Conservation (phyloP, 179 eudicot genomes). For the Patellifolia procumbens region DNA sequence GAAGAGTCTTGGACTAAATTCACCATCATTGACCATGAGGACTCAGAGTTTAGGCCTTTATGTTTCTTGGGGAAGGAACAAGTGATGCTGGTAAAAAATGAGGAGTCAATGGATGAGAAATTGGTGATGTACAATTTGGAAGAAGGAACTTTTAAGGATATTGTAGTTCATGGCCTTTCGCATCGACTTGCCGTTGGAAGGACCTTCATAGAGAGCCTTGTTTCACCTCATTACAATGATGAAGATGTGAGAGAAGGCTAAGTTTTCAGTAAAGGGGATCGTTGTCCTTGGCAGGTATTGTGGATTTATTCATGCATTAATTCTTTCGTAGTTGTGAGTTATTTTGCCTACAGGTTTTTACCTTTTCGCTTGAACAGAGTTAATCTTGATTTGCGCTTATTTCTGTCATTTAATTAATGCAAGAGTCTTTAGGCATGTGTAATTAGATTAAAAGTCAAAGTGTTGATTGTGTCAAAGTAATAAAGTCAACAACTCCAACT, state of each 20-base stretch:
- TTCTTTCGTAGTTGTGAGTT: no score
- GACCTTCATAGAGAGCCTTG: constrained; percentile 23
- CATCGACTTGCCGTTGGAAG: not conserved
- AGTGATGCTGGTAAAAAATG: constrained; percentile 19
- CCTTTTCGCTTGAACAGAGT: no score
- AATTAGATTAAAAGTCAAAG: no score
- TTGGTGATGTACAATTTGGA: constrained; percentile 15
- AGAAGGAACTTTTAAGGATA: constrained; percentile 1
- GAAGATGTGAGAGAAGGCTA: not conserved
- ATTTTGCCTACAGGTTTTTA: no score
- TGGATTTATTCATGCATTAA: no score
- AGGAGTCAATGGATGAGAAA: constrained; percentile 12
- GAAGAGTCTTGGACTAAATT: constrained; percentile 15
- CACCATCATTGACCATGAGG: not conserved
- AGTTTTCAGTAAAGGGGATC: not conserved
- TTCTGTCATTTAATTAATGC: no score
- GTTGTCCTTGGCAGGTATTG: no score
- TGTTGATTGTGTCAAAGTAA: no score
- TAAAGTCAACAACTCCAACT: no score
- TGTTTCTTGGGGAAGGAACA: not conserved
- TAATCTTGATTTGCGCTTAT: no score
- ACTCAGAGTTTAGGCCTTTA: constrained; percentile 12
- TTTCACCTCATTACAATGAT: constrained; percentile 16
- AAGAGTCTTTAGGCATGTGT: no score
- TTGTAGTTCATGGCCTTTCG: not conserved